These are phyloP conservation scores for Boletus reticulatus DNA, from an alignment of 768 basidiomycete species.

Conservation along the genomic window DNA sequence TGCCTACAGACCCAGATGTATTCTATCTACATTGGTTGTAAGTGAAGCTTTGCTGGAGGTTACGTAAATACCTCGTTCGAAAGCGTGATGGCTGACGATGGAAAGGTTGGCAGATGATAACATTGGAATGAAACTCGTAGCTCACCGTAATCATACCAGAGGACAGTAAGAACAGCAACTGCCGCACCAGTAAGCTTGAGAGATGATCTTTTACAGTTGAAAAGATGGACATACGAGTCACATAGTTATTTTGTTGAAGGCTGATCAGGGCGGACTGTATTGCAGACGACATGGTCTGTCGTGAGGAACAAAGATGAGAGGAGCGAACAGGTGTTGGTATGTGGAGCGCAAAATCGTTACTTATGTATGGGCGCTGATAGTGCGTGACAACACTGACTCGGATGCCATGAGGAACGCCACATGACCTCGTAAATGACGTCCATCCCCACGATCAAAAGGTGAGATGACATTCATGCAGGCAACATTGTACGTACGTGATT, in stretches of 20 bases:
- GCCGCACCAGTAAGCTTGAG: background rate
- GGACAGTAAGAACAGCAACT: background rate
- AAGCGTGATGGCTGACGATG: background rate
- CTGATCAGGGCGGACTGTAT: background rate
- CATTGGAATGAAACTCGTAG: no score
- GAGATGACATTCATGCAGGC: no score
- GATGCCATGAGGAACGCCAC: no score
- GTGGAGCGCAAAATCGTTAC: no score
- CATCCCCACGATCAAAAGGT: no score
- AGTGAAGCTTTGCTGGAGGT: background rate
- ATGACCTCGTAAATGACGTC: no score
- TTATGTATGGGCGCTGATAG: no score
- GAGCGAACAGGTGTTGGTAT: no score
- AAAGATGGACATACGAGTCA: background rate
- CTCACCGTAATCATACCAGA: background rate
- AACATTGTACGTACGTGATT: no score
- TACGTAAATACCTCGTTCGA: background rate
- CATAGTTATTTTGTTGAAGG: background rate
- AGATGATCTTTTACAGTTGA: background rate
- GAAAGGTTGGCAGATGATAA: background rate
- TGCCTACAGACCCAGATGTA: slow-evolving; percentile 1
- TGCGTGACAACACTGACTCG: no score
- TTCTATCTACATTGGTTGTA: background rate
- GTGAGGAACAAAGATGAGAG: no score
- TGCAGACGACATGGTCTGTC: background rate